Percentiles rank a stretch among this genome's conserved stretches.
Evolutionary conservation across 202 grass and related monocot genomes (phyloP).

Genomic region (Digitaria exilis): DNA sequence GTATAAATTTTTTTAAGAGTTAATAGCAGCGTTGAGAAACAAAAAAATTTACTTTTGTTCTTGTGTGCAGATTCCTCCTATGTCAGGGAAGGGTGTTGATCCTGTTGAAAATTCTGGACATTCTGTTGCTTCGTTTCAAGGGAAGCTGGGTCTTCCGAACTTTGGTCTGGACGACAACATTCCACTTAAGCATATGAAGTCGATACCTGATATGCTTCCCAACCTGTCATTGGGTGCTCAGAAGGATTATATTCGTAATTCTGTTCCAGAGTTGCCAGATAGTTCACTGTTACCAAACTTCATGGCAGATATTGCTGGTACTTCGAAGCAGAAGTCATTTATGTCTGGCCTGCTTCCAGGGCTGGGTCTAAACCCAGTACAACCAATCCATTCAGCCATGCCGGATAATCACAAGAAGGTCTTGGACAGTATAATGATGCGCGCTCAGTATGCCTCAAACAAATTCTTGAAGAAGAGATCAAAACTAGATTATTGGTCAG

Average conservation of each 20-base stretch:
- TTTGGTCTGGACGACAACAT: slow-evolving; percentile 64
- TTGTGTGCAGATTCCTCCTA: slow-evolving; percentile 67
- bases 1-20: slow-evolving; percentile 14
- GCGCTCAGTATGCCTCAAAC: slow-evolving; percentile 70
- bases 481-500: slow-evolving; percentile 87
- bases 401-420: slow-evolving; percentile 95
- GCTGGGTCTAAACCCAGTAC: slow-evolving; percentile 61
- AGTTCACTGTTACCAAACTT: slow-evolving; percentile 79
- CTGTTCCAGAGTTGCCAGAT: slow-evolving; percentile 74
- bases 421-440: slow-evolving; percentile 90
- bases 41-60: slow-evolving; percentile 33
- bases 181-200: slow-evolving; percentile 62
- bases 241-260: slow-evolving; percentile 55
- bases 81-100: slow-evolving; percentile 59
- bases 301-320: slow-evolving; percentile 54
- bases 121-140: slow-evolving; percentile 83
- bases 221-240: slow-evolving; percentile 52
- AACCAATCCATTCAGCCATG: slow-evolving; percentile 70
- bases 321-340: slow-evolving; percentile 69
- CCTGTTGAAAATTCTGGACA: slow-evolving; percentile 53
- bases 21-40: background rate
- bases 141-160: slow-evolving; percentile 85
- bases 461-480: slow-evolving; percentile 84
- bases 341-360: slow-evolving; percentile 73
- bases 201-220: slow-evolving; percentile 73